A percentile compares a stretch with the other conserved stretches of the same genome.
These are phyloP conservation scores for Dipteronia sinensis DNA, from an alignment of 345 rosid genomes.

Conservation along the genomic window DNA sequence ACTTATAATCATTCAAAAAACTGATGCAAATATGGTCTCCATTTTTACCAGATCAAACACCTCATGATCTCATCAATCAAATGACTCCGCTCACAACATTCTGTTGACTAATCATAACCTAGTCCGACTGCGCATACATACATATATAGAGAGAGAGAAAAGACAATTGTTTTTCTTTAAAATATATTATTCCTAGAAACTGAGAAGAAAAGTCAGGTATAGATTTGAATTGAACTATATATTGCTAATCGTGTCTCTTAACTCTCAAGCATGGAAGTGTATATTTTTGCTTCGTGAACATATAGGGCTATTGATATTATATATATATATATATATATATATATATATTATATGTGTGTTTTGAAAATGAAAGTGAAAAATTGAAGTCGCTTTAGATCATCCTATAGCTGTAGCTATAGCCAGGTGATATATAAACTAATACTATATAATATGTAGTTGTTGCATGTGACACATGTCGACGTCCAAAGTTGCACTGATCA, in stretches of 20 bases:
- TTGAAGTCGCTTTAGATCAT: background rate
- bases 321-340: too few relatives aligned
- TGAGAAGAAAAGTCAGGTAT: too few relatives aligned
- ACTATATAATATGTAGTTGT: background rate
- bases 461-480: too few relatives aligned
- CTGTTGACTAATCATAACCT: background rate
- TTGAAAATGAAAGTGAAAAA: background rate
- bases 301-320: too few relatives aligned
- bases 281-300: too few relatives aligned
- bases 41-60: background rate
- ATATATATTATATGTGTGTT: background rate
- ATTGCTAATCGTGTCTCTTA: too few relatives aligned
- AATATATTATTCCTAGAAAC: too few relatives aligned
- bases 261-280: too few relatives aligned
- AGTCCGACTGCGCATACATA: background rate
- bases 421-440: background rate
- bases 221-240: too few relatives aligned
- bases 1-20: background rate
- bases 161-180: too few relatives aligned
- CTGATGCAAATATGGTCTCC: background rate
- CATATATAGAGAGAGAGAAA: too few relatives aligned
- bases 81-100: background rate
- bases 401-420: background rate
- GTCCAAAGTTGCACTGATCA: background rate
- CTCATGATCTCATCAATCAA: conserved; percentile 13